A percentile compares a stretch with the other conserved stretches of the same genome.
phyloP scores from a whole-genome alignment of 176 grass and related monocot genomes.

The Chrysopogon serrulatus region DNA sequence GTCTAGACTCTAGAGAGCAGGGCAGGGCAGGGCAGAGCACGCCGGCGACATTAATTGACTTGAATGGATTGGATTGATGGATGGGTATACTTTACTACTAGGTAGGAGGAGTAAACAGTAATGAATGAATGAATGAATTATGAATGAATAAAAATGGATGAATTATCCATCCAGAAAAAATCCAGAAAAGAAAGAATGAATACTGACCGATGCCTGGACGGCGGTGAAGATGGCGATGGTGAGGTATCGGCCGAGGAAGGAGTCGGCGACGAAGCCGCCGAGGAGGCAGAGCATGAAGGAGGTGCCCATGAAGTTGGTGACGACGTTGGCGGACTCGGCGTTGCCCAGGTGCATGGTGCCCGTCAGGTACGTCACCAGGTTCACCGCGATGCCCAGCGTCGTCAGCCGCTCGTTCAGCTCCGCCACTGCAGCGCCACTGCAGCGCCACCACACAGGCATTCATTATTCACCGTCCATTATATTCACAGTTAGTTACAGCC shows the following conservation, averaged over 20 bases:
- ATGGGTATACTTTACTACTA: background rate
- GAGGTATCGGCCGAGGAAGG: slow-evolving; percentile 79
- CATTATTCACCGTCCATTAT: background rate
- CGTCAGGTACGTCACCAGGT: slow-evolving; percentile 86
- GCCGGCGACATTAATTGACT: background rate
- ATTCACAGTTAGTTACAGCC: too few relatives aligned
- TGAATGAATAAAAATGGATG: too few relatives aligned
- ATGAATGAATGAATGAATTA: too few relatives aligned
- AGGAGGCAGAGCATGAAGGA: slow-evolving; percentile 99
- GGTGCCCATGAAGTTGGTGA: slow-evolving; percentile 98
- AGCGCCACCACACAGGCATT: background rate
- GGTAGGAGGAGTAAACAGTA: too few relatives aligned
- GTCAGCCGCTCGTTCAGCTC: slow-evolving; percentile 90
- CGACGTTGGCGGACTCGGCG: slow-evolving; percentile 69
- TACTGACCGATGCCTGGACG: slow-evolving; percentile 67
- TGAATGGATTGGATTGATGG: background rate
- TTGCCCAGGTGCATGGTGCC: slow-evolving; percentile 86
- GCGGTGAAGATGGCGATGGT: slow-evolving; percentile 92
- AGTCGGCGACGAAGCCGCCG: slow-evolving; percentile 89
- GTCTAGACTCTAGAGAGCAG: background rate
- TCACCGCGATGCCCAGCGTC: slow-evolving; percentile 85
- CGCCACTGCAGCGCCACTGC: slow-evolving; percentile 29
- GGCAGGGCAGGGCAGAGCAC: background rate
- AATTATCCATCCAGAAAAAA: too few relatives aligned
- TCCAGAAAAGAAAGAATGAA: too few relatives aligned